These are phyloP conservation scores for Blastobotrys attinorum DNA, from an alignment of 805 yeast genomes.

Conservation along the genomic window DNA sequence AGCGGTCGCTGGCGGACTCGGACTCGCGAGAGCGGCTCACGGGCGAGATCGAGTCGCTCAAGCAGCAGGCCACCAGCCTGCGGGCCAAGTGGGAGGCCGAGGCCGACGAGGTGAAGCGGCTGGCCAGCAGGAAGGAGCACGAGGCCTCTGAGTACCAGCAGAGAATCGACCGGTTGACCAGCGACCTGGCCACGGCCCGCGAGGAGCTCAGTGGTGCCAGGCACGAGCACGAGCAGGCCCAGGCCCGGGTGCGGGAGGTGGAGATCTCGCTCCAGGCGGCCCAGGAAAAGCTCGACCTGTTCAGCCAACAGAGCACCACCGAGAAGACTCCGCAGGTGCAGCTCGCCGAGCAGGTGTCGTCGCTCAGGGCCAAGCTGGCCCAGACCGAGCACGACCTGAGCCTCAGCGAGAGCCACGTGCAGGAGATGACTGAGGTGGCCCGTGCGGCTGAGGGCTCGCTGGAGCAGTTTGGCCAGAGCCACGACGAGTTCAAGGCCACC, in stretches of 20 bases:
- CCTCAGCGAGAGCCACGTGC: constrained; percentile 47
- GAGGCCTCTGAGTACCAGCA: constrained; percentile 51
- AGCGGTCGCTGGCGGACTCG: constrained; percentile 46
- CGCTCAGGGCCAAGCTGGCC: constrained; percentile 34
- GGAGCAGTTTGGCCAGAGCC: constrained; percentile 43
- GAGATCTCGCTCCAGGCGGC: constrained; percentile 25
- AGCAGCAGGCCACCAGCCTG: constrained; percentile 36
- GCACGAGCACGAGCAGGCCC: constrained; percentile 33
- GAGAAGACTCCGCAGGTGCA: constrained; percentile 23
- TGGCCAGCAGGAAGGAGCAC: constrained; percentile 47
- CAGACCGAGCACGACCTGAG: constrained; percentile 47
- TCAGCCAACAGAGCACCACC: constrained; percentile 26
- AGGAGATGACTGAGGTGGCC: constrained; percentile 57
- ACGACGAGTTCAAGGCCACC: constrained; percentile 36
- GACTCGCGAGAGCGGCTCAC: constrained; percentile 45
- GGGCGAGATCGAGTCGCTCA: constrained; percentile 42
- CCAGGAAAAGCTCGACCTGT: constrained; percentile 21
- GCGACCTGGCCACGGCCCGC: constrained; percentile 36
- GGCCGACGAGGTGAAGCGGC: constrained; percentile 43
- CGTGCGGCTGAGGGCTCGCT: constrained; percentile 61
- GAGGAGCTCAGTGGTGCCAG: constrained; percentile 38
- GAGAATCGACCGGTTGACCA: constrained; percentile 48
- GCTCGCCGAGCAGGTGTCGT: constrained; percentile 27
- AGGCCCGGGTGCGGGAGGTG: constrained; percentile 31
- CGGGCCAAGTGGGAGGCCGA: constrained; percentile 42